Evolutionary conservation across 768 basidiomycete genomes (phyloP), one percentile per base, ranked within the genome.

Genomic region (Pholiota molesta): DNA sequence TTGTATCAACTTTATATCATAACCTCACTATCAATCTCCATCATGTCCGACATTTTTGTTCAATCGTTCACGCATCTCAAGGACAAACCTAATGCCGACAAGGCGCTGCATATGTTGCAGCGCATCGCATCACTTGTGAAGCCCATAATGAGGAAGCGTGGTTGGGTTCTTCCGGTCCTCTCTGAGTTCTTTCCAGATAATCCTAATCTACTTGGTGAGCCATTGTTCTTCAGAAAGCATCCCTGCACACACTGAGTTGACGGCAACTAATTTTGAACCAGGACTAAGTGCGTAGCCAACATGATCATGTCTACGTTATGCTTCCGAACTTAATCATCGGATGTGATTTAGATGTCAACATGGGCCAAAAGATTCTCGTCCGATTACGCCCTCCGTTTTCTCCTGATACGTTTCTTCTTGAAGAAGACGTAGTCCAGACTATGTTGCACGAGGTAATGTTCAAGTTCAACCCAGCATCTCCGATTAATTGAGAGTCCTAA

Each of bases 61-160:
- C 78, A 84, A 66, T 83, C 89, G 0, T 89, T 89, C 64, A 87
- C 87, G 19, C 87, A 92, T 71, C 81, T 95, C 64, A 90, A 86
- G 63, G 83, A 82, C 60, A 82, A 80, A 68, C 88, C 88, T 40
- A 83, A 85, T 66, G 83, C 86, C 47, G 84, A 90, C 64, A 81
- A 84, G 40, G 92, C 94, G 17, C 79, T 93, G 45, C 72, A 79
- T 16, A 78, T 91, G 71, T 80, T 95, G 39, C 83, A 90, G 66
- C 82, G 82, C 63, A 80, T 92, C 31, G 88, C 90, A 0, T 87
- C 88, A 1, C 81, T 93, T 53, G 94, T 97, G 54, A 96, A 95
- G 73, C 96, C 96, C 7, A 94, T 98, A 65, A 97, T 97, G 95
- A 80, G 88, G 60, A 92, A 89, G 66, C 89, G 89, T 66, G 76